Percentiles rank a stretch among this genome's conserved stretches.
Evolutionary conservation across 208 protist genomes (phyloP).

Genomic region (Giardia duodenalis): DNA sequence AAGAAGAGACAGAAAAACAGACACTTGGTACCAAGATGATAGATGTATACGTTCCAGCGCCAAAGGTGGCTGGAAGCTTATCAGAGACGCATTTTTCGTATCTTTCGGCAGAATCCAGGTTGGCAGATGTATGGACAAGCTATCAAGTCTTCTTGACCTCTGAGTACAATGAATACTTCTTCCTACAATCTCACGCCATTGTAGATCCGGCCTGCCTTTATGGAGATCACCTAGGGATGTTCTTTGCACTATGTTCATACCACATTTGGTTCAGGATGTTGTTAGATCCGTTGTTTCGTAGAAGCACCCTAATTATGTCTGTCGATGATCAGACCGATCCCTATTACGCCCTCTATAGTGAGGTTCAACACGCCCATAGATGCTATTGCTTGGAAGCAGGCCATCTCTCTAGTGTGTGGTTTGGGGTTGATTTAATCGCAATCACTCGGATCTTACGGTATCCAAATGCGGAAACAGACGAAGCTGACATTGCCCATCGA

Average conservation of each 20-base stretch:
- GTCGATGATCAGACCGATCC: background rate
- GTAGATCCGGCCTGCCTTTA: background rate
- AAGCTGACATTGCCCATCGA: too few species aligned
- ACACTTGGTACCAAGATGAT: background rate
- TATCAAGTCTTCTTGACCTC: background rate
- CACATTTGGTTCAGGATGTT: background rate
- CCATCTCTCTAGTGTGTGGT: background rate
- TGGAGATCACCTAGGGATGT: background rate
- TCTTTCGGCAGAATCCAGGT: background rate
- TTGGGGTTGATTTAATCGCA: background rate
- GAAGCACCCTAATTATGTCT: background rate
- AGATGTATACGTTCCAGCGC: background rate
- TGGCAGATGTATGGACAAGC: background rate
- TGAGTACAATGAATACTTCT: background rate
- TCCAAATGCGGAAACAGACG: too few species aligned
- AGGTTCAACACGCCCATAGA: background rate
- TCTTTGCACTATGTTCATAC: background rate
- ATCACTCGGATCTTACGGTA: too few species aligned
- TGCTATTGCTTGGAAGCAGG: background rate
- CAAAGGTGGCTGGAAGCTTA: background rate
- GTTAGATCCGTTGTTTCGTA: background rate
- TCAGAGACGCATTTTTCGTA: background rate
- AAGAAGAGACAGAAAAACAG: background rate
- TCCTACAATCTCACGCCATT: background rate
- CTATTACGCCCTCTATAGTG: background rate